Conservation (phyloP, 2,329 filamentous ascomycete genomes). For the Monilinia vaccinii-corymbosi region DNA sequence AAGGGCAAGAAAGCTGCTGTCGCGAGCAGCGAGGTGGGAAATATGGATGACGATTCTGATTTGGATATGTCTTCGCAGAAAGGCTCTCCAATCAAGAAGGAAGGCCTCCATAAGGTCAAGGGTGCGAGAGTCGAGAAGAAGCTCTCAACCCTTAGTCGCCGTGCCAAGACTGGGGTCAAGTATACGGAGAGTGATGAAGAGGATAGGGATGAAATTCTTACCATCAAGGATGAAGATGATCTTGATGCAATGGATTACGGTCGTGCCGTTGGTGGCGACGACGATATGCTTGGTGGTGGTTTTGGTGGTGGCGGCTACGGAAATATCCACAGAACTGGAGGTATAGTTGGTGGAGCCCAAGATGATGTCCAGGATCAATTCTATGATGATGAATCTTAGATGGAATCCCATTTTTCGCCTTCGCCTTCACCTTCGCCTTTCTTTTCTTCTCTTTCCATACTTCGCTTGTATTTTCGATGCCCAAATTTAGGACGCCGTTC, state of each 20-base stretch:
- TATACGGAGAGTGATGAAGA: constrained; percentile 8
- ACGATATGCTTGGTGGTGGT: background rate
- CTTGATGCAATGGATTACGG: background rate
- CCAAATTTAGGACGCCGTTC: too few relatives aligned
- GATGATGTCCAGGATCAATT: background rate
- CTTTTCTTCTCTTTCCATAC: too few relatives aligned
- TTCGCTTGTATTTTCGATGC: too few relatives aligned
- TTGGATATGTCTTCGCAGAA: constrained; percentile 15
- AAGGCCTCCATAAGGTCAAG: constrained; percentile 18
- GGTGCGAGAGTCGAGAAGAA: constrained; percentile 18
- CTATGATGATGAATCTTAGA: background rate
- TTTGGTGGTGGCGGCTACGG: background rate
- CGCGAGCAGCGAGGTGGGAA: constrained; percentile 2
- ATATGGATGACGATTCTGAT: constrained; percentile 12
- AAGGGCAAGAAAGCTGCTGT: constrained; percentile 1
- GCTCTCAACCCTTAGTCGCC: background rate
- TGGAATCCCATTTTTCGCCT: background rate
- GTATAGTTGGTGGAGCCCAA: background rate
- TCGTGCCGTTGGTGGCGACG: background rate
- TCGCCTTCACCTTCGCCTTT: background rate
- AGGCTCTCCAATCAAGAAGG: constrained; percentile 14
- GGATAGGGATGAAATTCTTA: background rate
- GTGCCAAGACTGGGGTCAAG: background rate
- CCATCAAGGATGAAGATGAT: constrained; percentile 4
- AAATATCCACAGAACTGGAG: background rate